phyloP scores from a whole-genome alignment of 805 yeast species.

The Candida golubevii region DNA sequence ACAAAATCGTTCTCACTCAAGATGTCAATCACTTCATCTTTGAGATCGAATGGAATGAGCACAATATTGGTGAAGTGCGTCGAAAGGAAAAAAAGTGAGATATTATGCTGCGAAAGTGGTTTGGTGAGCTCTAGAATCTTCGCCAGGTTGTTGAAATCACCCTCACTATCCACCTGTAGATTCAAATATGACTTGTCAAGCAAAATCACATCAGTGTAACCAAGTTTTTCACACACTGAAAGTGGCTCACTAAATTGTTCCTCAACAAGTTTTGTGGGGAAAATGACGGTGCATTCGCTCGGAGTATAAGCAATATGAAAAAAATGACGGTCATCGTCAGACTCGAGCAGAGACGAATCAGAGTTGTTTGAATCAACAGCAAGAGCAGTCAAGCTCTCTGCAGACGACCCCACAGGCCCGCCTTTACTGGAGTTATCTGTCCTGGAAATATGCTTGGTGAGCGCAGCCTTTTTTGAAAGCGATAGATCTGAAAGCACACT shows the following conservation, averaged over 20 bases:
- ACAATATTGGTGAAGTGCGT: constrained; percentile 64
- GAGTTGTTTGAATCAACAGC: constrained; percentile 3
- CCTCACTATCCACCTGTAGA: constrained; percentile 60
- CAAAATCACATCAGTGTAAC: constrained; percentile 35
- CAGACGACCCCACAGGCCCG: constrained; percentile 7
- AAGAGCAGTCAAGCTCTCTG: constrained; percentile 4
- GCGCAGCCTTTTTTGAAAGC: background rate
- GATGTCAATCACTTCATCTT: constrained; percentile 42
- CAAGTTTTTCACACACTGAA: constrained; percentile 24
- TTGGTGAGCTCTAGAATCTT: constrained; percentile 53
- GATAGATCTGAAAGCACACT: constrained; percentile 4
- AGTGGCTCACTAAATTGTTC: constrained; percentile 39
- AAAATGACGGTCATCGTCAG: constrained; percentile 40
- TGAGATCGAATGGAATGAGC: constrained; percentile 47
- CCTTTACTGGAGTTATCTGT: constrained; percentile 31
- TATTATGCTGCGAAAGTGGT: constrained; percentile 54
- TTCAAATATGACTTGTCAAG: constrained; percentile 44
- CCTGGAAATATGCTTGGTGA: constrained; percentile 5
- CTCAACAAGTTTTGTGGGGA: constrained; percentile 37
- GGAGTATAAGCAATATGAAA: constrained; percentile 62
- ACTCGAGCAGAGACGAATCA: background rate
- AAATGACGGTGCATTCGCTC: constrained; percentile 57
- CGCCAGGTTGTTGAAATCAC: constrained; percentile 46
- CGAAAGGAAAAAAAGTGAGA: constrained; percentile 57
- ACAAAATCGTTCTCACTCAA: constrained; percentile 41